phyloP scores from a whole-genome alignment of 2,329 filamentous ascomycete genomes.

The Cladorrhinum sp. region DNA sequence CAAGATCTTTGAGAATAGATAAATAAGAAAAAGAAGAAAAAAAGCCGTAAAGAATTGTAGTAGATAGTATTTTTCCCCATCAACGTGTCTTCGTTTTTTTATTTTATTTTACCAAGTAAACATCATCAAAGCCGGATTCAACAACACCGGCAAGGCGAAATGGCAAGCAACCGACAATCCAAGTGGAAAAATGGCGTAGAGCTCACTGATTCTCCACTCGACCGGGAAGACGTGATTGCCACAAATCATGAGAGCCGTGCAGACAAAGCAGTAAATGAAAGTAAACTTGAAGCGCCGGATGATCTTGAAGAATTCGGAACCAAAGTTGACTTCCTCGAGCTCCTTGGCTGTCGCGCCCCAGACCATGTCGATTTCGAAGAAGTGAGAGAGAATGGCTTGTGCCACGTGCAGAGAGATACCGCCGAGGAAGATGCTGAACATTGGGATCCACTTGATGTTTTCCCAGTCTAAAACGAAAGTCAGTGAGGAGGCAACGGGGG shows the following conservation, averaged over 20 bases:
- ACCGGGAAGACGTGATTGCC: conserved; percentile 44
- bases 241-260: conserved; percentile 47
- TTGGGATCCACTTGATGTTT: conserved; percentile 59
- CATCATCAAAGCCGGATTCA: conserved; percentile 63
- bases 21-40: neutral
- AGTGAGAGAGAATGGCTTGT: conserved; percentile 41
- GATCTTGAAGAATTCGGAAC: conserved; percentile 53
- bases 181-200: conserved; percentile 60
- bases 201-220: conserved; percentile 54
- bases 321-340: conserved; percentile 54
- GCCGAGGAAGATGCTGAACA: conserved; percentile 40
- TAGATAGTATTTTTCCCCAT: too few species aligned
- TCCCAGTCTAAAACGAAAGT: conserved; percentile 38
- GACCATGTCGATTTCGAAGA: conserved; percentile 42
- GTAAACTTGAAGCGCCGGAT: conserved; percentile 55
- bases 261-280: conserved; percentile 47
- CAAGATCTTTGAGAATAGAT: neutral
- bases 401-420: conserved; percentile 43
- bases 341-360: conserved; percentile 60
- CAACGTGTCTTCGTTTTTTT: too few species aligned
- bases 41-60: neutral
- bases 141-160: conserved; percentile 55
- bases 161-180: conserved; percentile 50
- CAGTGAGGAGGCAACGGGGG: neutral
- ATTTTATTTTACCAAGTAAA: conserved; percentile 50